phyloP scores from a whole-genome alignment of 2,329 filamentous ascomycete species.

The Gaeumannomyces tritici region DNA sequence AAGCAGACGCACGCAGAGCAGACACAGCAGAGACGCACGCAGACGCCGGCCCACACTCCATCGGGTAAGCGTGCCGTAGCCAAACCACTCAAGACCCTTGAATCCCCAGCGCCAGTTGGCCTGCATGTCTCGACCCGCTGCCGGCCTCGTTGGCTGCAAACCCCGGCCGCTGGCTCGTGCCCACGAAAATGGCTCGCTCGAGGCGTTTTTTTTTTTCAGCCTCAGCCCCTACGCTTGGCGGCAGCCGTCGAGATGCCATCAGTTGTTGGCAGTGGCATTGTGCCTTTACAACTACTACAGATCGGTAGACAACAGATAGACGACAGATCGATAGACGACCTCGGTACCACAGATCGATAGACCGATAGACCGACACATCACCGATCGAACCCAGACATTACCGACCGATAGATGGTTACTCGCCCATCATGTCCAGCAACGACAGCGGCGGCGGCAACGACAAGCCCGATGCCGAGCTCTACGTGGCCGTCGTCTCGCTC shows the following conservation, averaged over 20 bases:
- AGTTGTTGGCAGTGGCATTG: no score
- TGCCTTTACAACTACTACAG: no score
- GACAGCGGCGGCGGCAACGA: not conserved
- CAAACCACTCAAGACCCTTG: not conserved
- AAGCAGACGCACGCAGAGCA: no score
- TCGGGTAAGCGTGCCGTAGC: not conserved
- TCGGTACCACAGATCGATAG: no score
- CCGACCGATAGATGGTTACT: no score
- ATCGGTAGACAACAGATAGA: no score
- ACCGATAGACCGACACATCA: no score
- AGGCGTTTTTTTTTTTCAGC: not conserved
- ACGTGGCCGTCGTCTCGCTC: conserved; percentile 32
- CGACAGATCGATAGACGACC: no score
- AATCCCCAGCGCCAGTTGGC: not conserved
- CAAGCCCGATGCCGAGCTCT: not conserved
- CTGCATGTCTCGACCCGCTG: not conserved
- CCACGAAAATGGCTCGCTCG: not conserved
- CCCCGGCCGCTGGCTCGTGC: no score
- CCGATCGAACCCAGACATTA: no score
- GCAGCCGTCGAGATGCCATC: no score
- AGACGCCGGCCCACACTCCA: not conserved
- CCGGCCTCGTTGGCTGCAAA: not conserved
- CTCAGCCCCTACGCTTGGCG: not conserved
- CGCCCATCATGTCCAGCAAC: not conserved
- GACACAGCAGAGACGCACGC: not conserved